Base-by-base conservation (phyloP, 1,139 yeast species). In the Saccharomycopsis hybrid region DNA sequence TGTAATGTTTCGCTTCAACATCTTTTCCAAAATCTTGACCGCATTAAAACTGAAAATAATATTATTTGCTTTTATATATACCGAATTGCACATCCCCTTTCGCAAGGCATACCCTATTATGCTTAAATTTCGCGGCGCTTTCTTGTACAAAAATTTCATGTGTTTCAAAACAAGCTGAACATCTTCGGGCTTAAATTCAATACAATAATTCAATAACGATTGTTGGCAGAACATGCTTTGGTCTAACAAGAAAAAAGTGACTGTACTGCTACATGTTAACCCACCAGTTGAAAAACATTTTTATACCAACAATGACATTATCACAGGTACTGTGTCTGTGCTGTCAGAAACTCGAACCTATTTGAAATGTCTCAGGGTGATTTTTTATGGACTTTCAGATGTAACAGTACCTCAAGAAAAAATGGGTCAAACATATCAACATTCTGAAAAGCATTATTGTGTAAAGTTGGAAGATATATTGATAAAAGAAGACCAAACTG, bases 291-390 rank as follows among this genome's bases (percentile, higher is more conserved):
- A 47, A 1, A 44, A 50, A 39, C 25, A 3, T 18, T 42, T 36
- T 28, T 49, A 33, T 38, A 49, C 52, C 29, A 49, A 49, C 36
- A 32, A 36, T 24, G 52, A 49, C 29, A 9, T 41, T 9, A 36
- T 49, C 7, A 25, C 38, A 2, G 52, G 52, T 7, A 24, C 50
- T 9, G 46, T 49, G 5, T 2, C 5, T n/a, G 18, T 49, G 28
- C 33, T 5, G n/a, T 29, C 43, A n/a, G 5, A 18, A 2, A 3
- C 3, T 9, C 30, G 33, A 29, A 41, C 47, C 24, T 2, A 5
- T 4, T n/a, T 37, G 5, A 47, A 46, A 13, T n/a, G 24, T 35
- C 38, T 49, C 18, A 46, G 36, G 29, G 49, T 49, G 13, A 24
- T 29, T 5, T 41, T 49, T n/a, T 49, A 46, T 37, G 52, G 52